Evolutionary conservation across 345 rosid species (phyloP).

Genomic region (Arabidopsis suecica): DNA sequence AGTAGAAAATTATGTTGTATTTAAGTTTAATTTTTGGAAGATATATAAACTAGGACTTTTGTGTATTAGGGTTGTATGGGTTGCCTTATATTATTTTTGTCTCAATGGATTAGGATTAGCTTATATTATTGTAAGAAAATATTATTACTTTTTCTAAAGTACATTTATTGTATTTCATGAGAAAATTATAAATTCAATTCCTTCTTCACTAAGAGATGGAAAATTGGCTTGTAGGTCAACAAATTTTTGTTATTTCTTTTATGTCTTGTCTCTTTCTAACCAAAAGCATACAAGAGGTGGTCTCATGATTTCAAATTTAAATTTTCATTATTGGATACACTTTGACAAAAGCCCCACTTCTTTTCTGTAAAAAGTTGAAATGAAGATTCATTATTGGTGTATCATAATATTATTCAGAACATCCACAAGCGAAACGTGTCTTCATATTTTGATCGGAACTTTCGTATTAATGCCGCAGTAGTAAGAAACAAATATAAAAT

Average conservation of each 20-base stretch:
- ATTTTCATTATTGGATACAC: constrained; percentile 38
- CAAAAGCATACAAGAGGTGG: constrained; percentile 36
- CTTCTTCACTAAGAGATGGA: constrained; percentile 47
- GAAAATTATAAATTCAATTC: constrained; percentile 4
- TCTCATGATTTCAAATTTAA: constrained; percentile 15
- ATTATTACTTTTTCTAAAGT: neutral
- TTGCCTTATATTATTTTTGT: neutral
- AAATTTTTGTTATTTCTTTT: constrained; percentile 32
- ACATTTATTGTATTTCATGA: neutral
- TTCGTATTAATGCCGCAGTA: neutral
- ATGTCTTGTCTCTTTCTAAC: constrained; percentile 38
- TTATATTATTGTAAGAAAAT: too few relatives aligned
- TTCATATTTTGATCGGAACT: neutral
- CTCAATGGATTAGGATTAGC: neutral
- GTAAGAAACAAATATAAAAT: neutral
- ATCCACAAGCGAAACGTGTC: constrained; percentile 39
- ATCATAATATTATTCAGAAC: constrained; percentile 9
- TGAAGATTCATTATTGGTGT: constrained; percentile 34
- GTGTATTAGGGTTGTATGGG: neutral
- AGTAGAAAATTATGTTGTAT: neutral
- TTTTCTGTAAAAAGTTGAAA: constrained; percentile 29
- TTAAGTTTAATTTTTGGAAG: too few relatives aligned
- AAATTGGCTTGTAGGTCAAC: constrained; percentile 40
- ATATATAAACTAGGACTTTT: neutral
- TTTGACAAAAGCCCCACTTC: constrained; percentile 33